Conservation (phyloP, 768 basidiomycete genomes). For the Phlebiopsis gigantea region DNA sequence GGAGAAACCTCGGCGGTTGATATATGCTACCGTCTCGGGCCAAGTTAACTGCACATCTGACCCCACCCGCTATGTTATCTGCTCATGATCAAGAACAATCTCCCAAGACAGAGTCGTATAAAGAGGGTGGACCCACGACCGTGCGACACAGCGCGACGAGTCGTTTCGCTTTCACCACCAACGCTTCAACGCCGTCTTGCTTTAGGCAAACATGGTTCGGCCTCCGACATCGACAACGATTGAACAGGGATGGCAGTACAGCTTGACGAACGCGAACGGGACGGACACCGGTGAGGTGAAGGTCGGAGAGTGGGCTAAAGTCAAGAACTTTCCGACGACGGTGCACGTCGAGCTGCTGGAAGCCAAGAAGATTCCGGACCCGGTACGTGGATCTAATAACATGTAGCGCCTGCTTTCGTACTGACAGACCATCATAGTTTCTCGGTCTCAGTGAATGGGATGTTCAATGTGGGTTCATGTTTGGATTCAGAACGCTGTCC, state of each 20-base stretch:
- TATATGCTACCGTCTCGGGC: neutral
- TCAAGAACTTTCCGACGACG: slow-evolving; percentile 71
- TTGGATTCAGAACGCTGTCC: neutral
- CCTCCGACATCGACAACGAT: slow-evolving; percentile 15
- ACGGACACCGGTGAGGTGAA: slow-evolving; percentile 43
- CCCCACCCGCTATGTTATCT: too few relatives aligned
- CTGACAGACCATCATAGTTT: slow-evolving; percentile 38
- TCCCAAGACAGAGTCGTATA: neutral
- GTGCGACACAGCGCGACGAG: neutral
- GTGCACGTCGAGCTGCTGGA: slow-evolving; percentile 85
- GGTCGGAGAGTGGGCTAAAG: slow-evolving; percentile 61
- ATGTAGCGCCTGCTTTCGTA: slow-evolving; percentile 5
- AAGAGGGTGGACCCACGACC: neutral
- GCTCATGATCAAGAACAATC: neutral
- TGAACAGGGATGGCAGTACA: slow-evolving; percentile 53
- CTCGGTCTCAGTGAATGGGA: slow-evolving; percentile 82
- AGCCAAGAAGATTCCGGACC: slow-evolving; percentile 72
- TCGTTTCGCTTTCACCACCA: neutral
- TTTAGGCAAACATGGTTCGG: neutral
- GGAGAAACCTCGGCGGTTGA: neutral
- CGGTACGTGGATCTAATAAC: slow-evolving; percentile 40
- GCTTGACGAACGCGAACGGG: slow-evolving; percentile 50
- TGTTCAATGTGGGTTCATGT: slow-evolving; percentile 65
- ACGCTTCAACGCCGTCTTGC: neutral
- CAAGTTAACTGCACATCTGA: too few relatives aligned